Evolutionary conservation across 306 rosid genomes (phyloP).

Genomic region (Quercus gilva): DNA sequence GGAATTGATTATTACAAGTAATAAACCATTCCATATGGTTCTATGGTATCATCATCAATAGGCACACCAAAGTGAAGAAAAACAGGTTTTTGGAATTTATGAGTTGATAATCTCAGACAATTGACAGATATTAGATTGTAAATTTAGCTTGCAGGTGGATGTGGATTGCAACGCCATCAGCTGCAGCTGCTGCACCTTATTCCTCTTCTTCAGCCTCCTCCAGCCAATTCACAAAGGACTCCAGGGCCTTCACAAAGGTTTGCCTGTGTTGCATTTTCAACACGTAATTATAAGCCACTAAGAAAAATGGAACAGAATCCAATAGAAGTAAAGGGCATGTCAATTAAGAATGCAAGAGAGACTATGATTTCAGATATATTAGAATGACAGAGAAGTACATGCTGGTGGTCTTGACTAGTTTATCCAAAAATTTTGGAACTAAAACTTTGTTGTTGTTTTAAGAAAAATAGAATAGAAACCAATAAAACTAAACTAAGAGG

Average conservation of each 20-base stretch:
- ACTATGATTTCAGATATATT: too few species aligned
- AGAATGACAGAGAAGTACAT: too few species aligned
- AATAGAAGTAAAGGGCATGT: not conserved
- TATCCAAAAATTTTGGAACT: too few species aligned
- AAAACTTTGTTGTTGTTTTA: too few species aligned
- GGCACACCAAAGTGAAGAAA: not conserved
- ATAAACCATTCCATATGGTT: not conserved
- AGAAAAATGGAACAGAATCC: not conserved
- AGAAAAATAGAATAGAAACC: not conserved
- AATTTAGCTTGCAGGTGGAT: not conserved
- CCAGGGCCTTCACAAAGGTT: constrained; percentile 94
- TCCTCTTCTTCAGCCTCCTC: constrained; percentile 99
- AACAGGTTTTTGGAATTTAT: not conserved
- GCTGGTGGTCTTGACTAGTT: too few species aligned
- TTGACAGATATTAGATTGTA: not conserved
- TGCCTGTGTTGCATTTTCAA: constrained; percentile 69
- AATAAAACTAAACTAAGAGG: not conserved
- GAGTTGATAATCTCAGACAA: constrained; percentile 33
- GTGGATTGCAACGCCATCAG: not conserved
- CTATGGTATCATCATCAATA: not conserved
- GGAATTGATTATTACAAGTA: constrained; percentile 4
- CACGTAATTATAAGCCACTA: not conserved
- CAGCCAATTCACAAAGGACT: constrained; percentile 95
- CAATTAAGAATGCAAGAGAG: too few species aligned
- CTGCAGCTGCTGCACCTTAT: constrained; percentile 25